Base-by-base conservation (phyloP, 441 rosid species). In the Gossypium aridum region DNA sequence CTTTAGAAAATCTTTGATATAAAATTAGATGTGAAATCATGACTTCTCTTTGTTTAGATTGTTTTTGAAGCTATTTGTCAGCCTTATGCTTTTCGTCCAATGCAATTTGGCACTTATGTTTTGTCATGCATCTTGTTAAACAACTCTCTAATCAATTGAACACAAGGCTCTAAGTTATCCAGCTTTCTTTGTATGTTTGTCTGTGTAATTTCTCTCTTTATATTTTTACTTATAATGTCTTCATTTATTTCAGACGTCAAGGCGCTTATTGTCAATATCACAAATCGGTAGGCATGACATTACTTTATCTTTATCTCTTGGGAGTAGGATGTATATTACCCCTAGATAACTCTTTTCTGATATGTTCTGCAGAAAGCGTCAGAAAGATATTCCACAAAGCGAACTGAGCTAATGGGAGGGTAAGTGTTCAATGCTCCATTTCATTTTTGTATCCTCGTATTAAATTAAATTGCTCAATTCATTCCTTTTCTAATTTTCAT, bases 361-460 rank as follows among this genome's bases (percentile, higher is more conserved):
- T 56, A 10, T 69, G 25, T 79, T 71, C 16, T 74, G 65, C 82
- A 96, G 98, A 96, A 92, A 80, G 85, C 87, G 70, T 85, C 98
- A 3, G 90, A 90, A 76, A 86, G 64, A 77, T 91, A 77, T 83
- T 83, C 88, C 67, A 88, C 87, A 17, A 63, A 69, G 13, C 82
- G 98, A 64, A 78, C 90, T 69, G 94, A 93, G 84, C 89, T 93
- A 77, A 90, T 89, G 83, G 98, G 97, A 85, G 97, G 98, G 98
- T 93, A 86, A 17, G 93, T 71, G n/a, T 77, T 68, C 76, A 63
- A 51, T 76, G 2, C 64, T 69, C 62, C 54, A 37, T 25, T 54
- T 49, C 76, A 67, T 64, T 56, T 65, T 39, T 51, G 39, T 39
- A 53, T 16, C 66, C 75, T 73, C 9, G 16, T 34, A 20, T 39